Conservation (phyloP, 73 alveolate species). For the Halteria grandinella region DNA sequence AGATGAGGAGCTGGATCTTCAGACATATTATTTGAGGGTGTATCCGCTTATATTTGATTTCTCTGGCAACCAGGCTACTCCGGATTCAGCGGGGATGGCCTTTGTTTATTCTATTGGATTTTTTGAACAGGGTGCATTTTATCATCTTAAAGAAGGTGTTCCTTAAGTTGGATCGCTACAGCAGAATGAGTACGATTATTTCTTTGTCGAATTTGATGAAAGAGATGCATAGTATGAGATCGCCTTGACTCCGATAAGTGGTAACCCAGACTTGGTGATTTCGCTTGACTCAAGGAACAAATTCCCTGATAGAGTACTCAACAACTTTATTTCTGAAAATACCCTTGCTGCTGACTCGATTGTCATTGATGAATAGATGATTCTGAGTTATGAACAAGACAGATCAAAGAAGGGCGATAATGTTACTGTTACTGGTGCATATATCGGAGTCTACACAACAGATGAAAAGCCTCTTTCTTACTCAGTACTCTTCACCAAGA, state of each 20-base stretch:
- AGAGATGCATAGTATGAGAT: slow-evolving; percentile 13
- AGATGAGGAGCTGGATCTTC: not conserved
- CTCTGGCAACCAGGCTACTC: not conserved
- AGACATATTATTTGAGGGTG: slow-evolving; percentile 15
- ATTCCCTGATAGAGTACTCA: slow-evolving; percentile 1
- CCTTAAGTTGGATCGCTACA: not conserved
- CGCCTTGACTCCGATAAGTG: slow-evolving; percentile 53
- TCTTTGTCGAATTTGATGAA: not conserved
- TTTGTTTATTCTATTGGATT: slow-evolving; percentile 35
- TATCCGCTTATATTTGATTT: not conserved
- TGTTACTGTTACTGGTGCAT: too few relatives aligned
- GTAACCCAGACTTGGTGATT: slow-evolving; percentile 65
- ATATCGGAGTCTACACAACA: slow-evolving; percentile 20
- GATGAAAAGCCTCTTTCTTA: not conserved
- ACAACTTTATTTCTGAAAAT: not conserved
- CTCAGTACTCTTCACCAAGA: slow-evolving; percentile 5
- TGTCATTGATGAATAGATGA: slow-evolving; percentile 2
- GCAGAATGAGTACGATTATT: slow-evolving; percentile 18
- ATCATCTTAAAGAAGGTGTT: not conserved
- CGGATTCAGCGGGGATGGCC: slow-evolving; percentile 42
- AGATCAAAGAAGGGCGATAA: not conserved
- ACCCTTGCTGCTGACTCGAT: not conserved
- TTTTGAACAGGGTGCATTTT: slow-evolving; percentile 20
- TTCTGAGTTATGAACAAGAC: too few relatives aligned
- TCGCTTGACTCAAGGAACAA: slow-evolving; percentile 33